These are phyloP conservation scores for Teratosphaeria nubilosa DNA, from an alignment of 2,329 filamentous ascomycete genomes.

Conservation along the genomic window DNA sequence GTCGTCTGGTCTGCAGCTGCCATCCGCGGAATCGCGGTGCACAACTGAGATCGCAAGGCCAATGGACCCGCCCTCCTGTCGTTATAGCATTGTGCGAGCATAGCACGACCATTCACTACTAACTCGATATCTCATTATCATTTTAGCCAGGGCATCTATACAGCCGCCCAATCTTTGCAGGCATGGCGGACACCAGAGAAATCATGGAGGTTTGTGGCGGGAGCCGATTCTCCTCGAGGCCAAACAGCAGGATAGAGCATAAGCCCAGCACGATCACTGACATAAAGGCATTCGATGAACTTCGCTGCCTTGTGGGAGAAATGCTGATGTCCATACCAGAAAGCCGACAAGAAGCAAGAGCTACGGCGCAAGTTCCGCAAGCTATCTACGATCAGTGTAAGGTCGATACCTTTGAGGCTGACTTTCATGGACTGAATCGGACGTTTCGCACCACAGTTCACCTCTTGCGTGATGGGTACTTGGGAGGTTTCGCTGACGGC, in stretches of 20 bases:
- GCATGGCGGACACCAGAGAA: not conserved
- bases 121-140: not conserved
- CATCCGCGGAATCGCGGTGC: no score
- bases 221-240: not conserved
- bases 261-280: not conserved
- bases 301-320: not conserved
- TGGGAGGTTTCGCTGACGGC: constrained; percentile 36
- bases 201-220: not conserved
- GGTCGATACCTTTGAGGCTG: not conserved
- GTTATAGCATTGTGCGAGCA: no score
- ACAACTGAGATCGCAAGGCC: no score
- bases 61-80: no score
- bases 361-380: constrained; percentile 16
- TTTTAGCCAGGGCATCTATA: not conserved
- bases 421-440: not conserved
- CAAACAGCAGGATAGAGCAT: not conserved
- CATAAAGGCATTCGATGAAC: not conserved
- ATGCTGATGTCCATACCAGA: not conserved
- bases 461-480: constrained; percentile 41
- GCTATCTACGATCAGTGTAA: constrained; percentile 10
- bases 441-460: constrained; percentile 27
- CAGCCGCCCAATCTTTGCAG: not conserved
- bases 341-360: constrained; percentile 9
- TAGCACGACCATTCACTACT: no score
- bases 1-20: no score